These are phyloP conservation scores for Paraconiothyrium brasiliense DNA, from an alignment of 2,329 filamentous ascomycete species.

Conservation along the genomic window DNA sequence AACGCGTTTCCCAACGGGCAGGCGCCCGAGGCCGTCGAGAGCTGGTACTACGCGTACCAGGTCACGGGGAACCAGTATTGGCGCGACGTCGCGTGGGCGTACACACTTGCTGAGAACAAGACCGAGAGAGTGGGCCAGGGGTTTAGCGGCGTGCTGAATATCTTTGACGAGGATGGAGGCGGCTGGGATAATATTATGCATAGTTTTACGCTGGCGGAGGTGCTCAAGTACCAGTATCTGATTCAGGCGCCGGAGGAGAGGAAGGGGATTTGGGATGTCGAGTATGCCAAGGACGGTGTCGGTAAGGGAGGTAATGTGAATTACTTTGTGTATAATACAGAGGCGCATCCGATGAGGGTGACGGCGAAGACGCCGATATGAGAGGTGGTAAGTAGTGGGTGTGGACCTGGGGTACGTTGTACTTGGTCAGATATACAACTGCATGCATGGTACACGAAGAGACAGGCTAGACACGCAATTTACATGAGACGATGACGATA, in stretches of 20 bases:
- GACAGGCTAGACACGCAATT: background rate
- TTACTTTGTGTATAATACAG: slow-evolving; percentile 39
- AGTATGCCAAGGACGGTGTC: slow-evolving; percentile 49
- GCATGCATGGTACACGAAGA: background rate
- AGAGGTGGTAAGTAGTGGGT: background rate
- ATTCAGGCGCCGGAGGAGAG: slow-evolving; percentile 64
- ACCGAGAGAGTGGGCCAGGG: slow-evolving; percentile 70
- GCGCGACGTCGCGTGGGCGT: slow-evolving; percentile 30
- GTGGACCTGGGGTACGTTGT: background rate
- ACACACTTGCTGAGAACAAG: slow-evolving; percentile 70
- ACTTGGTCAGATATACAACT: background rate
- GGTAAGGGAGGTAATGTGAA: slow-evolving; percentile 29
- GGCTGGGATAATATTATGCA: slow-evolving; percentile 74
- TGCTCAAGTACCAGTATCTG: slow-evolving; percentile 81
- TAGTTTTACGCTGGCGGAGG: slow-evolving; percentile 84
- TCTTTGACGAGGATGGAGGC: slow-evolving; percentile 69
- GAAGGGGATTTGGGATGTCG: slow-evolving; percentile 58
- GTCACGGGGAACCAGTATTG: slow-evolving; percentile 70
- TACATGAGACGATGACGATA: background rate
- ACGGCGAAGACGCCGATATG: slow-evolving; percentile 25
- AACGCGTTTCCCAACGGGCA: slow-evolving; percentile 21
- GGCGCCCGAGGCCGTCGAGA: slow-evolving; percentile 39
- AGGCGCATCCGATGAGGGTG: slow-evolving; percentile 38
- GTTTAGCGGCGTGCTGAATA: slow-evolving; percentile 70
- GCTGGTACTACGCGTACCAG: slow-evolving; percentile 79